A percentile compares a stretch with the other conserved stretches of the same genome.
phyloP scores from a whole-genome alignment of 257 asterid genomes.

The Scutellaria minor region DNA sequence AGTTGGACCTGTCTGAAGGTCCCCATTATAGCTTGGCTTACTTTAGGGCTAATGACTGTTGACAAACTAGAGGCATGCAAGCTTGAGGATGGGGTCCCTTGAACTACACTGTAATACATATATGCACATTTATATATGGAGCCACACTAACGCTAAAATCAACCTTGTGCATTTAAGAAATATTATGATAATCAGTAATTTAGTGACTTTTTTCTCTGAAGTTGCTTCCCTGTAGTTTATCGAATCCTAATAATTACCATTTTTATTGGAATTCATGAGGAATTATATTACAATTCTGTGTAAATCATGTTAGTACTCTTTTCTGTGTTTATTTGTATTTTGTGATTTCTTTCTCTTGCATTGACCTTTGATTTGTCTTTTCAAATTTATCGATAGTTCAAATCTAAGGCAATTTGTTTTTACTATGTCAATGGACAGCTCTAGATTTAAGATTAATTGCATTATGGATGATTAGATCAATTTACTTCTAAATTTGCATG shows the following conservation, averaged over 20 bases:
- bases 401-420: constrained; percentile 4
- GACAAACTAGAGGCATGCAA: not conserved
- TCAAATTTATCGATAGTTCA: not conserved
- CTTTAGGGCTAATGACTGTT: not conserved
- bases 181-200: not conserved
- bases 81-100: not conserved
- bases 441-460: constrained; percentile 24
- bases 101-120: not conserved
- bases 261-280: not conserved
- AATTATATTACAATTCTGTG: not conserved
- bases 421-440: constrained; percentile 12
- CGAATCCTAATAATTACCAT: not conserved
- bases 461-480: constrained; percentile 10
- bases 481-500: constrained; percentile 29
- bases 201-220: not conserved
- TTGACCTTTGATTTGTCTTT: constrained; percentile 4
- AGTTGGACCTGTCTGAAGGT: constrained; percentile 15
- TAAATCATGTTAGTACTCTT: constrained; percentile 14
- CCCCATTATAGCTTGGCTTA: not conserved
- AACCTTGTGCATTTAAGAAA: not conserved
- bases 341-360: constrained; percentile 23
- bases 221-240: not conserved
- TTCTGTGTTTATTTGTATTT: constrained; percentile 5
- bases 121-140: not conserved
- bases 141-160: not conserved